These are phyloP conservation scores for Hordeum pubiflorum DNA, from an alignment of 202 grass and related monocot genomes.

Conservation along the genomic window DNA sequence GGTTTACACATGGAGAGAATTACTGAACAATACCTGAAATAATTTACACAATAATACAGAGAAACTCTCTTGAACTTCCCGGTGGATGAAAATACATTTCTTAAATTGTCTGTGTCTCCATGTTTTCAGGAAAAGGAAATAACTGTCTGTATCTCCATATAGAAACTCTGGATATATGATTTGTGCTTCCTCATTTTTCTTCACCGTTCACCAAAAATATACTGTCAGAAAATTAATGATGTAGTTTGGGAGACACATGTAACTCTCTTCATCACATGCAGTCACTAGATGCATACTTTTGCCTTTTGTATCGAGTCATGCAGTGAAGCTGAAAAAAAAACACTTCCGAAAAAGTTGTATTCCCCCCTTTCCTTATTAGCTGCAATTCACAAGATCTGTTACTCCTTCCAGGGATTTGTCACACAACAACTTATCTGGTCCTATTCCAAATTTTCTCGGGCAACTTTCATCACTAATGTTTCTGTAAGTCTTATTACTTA, in stretches of 20 bases:
- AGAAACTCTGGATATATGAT: neutral
- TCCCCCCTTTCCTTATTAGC: neutral
- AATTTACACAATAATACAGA: neutral
- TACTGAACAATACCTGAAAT: neutral
- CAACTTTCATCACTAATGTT: conserved; percentile 28
- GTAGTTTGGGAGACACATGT: neutral
- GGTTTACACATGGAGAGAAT: neutral
- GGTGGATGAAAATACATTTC: neutral
- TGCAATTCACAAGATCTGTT: neutral
- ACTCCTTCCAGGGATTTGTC: conserved; percentile 43
- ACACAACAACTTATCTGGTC: conserved; percentile 41
- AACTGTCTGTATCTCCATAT: neutral
- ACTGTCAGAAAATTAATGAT: neutral
- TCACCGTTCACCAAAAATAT: neutral
- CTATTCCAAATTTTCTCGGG: conserved; percentile 34
- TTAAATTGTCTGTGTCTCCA: neutral
- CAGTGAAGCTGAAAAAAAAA: neutral
- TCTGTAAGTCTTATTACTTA: conserved; percentile 36
- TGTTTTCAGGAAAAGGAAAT: neutral
- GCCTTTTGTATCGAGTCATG: neutral
- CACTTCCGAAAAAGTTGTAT: neutral
- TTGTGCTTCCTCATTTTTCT: neutral
- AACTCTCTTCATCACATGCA: neutral
- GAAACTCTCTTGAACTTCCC: neutral
- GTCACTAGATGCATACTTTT: neutral